These are phyloP conservation scores for Lichtheimia ramosa DNA, from an alignment of 371 early-diverging fungal genomes.

Conservation along the genomic window DNA sequence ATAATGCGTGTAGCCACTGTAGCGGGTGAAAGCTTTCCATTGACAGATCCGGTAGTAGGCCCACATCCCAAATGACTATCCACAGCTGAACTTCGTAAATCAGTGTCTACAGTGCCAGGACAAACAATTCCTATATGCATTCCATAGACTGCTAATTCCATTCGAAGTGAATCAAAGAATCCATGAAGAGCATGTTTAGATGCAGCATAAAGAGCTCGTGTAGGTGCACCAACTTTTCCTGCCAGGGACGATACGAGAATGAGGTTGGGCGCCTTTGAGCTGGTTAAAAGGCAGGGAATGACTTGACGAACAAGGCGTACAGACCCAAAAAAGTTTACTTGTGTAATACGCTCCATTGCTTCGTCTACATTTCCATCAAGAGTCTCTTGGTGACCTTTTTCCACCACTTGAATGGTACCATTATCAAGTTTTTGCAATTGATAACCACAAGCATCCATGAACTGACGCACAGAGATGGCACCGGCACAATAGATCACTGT, in stretches of 20 bases:
- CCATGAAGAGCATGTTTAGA: slow-evolving; percentile 86
- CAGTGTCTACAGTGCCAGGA: slow-evolving; percentile 81
- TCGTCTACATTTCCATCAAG: slow-evolving; percentile 12
- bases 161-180: slow-evolving; percentile 81
- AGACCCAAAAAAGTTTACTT: slow-evolving; percentile 69
- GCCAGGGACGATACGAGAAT: slow-evolving; percentile 83
- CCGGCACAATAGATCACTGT: slow-evolving; percentile 74
- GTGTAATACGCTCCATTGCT: slow-evolving; percentile 48
- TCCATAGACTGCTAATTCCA: slow-evolving; percentile 63
- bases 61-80: slow-evolving; percentile 37
- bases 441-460: slow-evolving; percentile 56
- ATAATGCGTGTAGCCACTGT: slow-evolving; percentile 65
- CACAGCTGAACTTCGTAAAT: slow-evolving; percentile 69
- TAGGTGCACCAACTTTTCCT: slow-evolving; percentile 79
- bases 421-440: not conserved
- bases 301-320: slow-evolving; percentile 60
- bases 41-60: slow-evolving; percentile 54
- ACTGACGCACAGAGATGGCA: slow-evolving; percentile 59
- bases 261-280: slow-evolving; percentile 56
- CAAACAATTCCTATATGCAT: slow-evolving; percentile 70
- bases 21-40: slow-evolving; percentile 60
- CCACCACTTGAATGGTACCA: slow-evolving; percentile 8
- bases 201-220: slow-evolving; percentile 78
- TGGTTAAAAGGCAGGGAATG: slow-evolving; percentile 53
- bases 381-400: not conserved